Evolutionary conservation across 108 stramenopile species (phyloP).

Genomic region (Craspedostauros australis): DNA sequence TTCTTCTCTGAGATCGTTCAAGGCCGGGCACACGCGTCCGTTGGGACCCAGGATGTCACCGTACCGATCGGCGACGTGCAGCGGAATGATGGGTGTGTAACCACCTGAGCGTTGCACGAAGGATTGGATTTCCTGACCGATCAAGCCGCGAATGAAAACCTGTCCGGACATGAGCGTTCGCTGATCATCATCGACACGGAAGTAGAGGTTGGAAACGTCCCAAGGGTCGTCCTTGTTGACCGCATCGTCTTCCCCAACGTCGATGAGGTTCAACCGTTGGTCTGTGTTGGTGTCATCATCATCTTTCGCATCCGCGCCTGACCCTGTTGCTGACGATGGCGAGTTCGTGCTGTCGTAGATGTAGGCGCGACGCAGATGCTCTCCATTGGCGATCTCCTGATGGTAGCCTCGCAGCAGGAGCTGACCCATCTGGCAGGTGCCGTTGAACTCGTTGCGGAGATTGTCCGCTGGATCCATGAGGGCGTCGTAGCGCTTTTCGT

Average conservation of each 20-base stretch:
- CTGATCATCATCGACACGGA: slow-evolving; percentile 84
- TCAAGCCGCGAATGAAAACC: slow-evolving; percentile 68
- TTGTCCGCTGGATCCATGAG: slow-evolving; percentile 17
- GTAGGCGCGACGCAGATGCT: slow-evolving; percentile 64
- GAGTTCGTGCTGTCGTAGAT: slow-evolving; percentile 33
- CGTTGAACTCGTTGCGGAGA: slow-evolving; percentile 49
- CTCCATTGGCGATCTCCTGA: slow-evolving; percentile 74
- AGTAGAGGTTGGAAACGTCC: slow-evolving; percentile 41
- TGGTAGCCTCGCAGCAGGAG: slow-evolving; percentile 69
- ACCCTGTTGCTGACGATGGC: background rate
- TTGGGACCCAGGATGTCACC: slow-evolving; percentile 69
- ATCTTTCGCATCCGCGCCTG: too few species aligned
- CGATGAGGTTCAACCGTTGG: slow-evolving; percentile 51
- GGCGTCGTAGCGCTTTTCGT: slow-evolving; percentile 72
- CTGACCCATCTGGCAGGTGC: slow-evolving; percentile 87
- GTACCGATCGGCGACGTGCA: slow-evolving; percentile 74
- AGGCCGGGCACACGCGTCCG: slow-evolving; percentile 52
- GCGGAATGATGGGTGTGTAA: slow-evolving; percentile 35
- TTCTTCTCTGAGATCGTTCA: slow-evolving; percentile 40
- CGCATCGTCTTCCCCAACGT: slow-evolving; percentile 19
- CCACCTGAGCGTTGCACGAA: background rate
- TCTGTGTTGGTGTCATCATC: slow-evolving; percentile 32
- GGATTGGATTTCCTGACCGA: slow-evolving; percentile 39
- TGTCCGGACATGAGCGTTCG: slow-evolving; percentile 81
- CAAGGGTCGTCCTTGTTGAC: slow-evolving; percentile 7